phyloP scores from a whole-genome alignment of 352 stramenopile genomes.

The Globisporangium rhizosaccharum region DNA sequence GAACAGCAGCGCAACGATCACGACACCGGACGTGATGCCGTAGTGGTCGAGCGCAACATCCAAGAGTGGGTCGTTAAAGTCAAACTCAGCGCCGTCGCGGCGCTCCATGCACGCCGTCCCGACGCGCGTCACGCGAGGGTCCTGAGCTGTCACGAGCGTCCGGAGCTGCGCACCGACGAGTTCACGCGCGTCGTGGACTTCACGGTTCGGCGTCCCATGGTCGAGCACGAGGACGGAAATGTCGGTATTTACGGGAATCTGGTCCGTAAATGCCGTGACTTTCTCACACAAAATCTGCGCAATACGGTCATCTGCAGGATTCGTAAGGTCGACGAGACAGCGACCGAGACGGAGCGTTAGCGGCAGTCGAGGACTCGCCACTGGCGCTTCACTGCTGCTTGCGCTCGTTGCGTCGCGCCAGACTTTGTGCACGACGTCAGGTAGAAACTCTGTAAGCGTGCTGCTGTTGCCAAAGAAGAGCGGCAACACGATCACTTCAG shows the following conservation, averaged over 20 bases:
- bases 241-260: slow-evolving; percentile 17
- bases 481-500: slow-evolving; percentile 54
- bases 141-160: slow-evolving; percentile 15
- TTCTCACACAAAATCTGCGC: slow-evolving; percentile 57
- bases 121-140: slow-evolving; percentile 35
- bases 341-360: slow-evolving; percentile 38
- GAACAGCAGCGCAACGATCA: slow-evolving; percentile 75
- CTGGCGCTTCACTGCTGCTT: neutral
- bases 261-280: slow-evolving; percentile 32
- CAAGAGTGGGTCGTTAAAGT: slow-evolving; percentile 83
- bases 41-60: slow-evolving; percentile 58
- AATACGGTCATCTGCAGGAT: slow-evolving; percentile 44
- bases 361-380: neutral
- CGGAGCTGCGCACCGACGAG: slow-evolving; percentile 54
- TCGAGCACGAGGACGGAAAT: slow-evolving; percentile 71
- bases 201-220: slow-evolving; percentile 60
- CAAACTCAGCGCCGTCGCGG: slow-evolving; percentile 55
- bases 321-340: slow-evolving; percentile 53
- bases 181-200: slow-evolving; percentile 65
- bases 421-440: slow-evolving; percentile 44
- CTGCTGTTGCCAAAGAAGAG: slow-evolving; percentile 77
- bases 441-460: slow-evolving; percentile 75
- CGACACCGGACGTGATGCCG: slow-evolving; percentile 43
- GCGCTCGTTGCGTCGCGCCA: slow-evolving; percentile 14
- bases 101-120: slow-evolving; percentile 74